Evolutionary conservation across 805 yeast species (phyloP).

Genomic region (Zygoascus tannicola): DNA sequence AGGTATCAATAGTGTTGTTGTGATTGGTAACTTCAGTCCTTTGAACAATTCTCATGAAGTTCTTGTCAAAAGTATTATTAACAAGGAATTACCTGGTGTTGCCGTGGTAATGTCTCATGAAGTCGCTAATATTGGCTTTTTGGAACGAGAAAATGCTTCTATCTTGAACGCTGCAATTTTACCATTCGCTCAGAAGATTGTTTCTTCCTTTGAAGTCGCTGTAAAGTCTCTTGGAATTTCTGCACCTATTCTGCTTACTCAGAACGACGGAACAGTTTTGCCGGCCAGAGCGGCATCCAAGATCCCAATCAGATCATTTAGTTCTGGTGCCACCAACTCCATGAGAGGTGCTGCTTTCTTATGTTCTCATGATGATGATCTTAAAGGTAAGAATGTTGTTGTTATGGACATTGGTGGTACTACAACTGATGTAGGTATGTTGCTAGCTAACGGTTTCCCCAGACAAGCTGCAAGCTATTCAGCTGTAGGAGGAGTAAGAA

Average conservation of each 20-base stretch:
- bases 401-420: constrained; percentile 47
- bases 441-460: constrained; percentile 40
- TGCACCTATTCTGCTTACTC: constrained; percentile 36
- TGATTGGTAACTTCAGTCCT: constrained; percentile 36
- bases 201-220: constrained; percentile 33
- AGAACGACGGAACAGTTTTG: constrained; percentile 42
- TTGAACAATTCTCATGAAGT: constrained; percentile 34
- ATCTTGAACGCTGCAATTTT: constrained; percentile 34
- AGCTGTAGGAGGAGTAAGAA: constrained; percentile 39
- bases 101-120: constrained; percentile 33
- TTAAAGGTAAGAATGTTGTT: constrained; percentile 24
- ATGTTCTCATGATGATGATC: constrained; percentile 22
- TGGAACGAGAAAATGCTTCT: constrained; percentile 41
- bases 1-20: constrained; percentile 30
- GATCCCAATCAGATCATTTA: constrained; percentile 38
- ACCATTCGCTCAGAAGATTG: constrained; percentile 36
- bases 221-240: constrained; percentile 29
- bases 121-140: constrained; percentile 36
- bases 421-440: constrained; percentile 41
- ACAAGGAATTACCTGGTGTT: constrained; percentile 29
- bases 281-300: constrained; percentile 33
- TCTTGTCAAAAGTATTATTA: constrained; percentile 29
- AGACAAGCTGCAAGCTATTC: constrained; percentile 38
- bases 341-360: constrained; percentile 34
- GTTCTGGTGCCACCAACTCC: constrained; percentile 39